phyloP scores from a whole-genome alignment of 225 moss, liverwort and hornwort genomes.

The Rhytidiadelphus loreus region DNA sequence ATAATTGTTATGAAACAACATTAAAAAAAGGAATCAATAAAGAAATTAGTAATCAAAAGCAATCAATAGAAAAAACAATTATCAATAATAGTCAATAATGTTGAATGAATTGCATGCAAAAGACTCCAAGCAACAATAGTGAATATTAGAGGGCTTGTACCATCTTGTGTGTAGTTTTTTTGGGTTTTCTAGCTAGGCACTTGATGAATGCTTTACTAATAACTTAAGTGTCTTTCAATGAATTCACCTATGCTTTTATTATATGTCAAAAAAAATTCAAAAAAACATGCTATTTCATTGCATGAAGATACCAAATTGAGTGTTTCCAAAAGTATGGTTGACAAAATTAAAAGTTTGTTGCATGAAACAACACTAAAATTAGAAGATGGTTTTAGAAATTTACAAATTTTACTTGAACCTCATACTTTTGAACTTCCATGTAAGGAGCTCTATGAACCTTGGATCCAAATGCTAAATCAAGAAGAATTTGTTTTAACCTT shows the following conservation, averaged over 20 bases:
- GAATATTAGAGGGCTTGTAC: neutral
- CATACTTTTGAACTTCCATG: too few relatives aligned
- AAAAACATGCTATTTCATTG: neutral
- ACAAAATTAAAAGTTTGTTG: neutral
- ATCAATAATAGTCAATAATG: neutral
- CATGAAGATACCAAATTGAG: neutral
- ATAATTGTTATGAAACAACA: too few relatives aligned
- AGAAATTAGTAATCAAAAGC: too few relatives aligned
- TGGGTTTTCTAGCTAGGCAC: neutral
- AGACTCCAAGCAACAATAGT: neutral
- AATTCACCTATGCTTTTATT: neutral
- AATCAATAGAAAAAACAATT: too few relatives aligned
- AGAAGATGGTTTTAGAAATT: neutral
- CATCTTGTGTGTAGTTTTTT: neutral
- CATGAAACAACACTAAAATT: neutral
- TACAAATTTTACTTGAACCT: neutral
- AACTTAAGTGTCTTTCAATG: accelerated
- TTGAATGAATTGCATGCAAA: neutral
- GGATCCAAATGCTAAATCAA: too few relatives aligned
- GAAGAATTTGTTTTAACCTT: too few relatives aligned
- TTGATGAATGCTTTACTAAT: neutral
- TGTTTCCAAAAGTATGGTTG: neutral
- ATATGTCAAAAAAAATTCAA: too few relatives aligned
- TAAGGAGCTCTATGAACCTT: too few relatives aligned
- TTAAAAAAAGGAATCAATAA: too few relatives aligned